Evolutionary conservation across 2,329 filamentous ascomycete genomes (phyloP), one percentile per base, ranked within the genome.

Genomic region (Aspergillus amoenus): DNA sequence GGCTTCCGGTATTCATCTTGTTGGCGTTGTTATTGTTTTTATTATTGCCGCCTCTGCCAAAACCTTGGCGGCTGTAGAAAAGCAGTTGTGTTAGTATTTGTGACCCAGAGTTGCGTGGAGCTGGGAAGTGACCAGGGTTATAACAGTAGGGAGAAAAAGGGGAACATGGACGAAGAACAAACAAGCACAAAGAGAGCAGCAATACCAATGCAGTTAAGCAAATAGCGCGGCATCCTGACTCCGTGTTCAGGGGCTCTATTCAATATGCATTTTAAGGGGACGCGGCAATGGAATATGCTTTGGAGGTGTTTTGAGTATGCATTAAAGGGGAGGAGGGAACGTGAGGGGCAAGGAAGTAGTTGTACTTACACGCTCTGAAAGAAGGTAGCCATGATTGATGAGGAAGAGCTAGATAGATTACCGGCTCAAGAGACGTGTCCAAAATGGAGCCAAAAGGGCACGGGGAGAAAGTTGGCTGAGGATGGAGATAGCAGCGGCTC

Each of bases 361-460:
- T 49, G 40, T 13, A 77, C 76, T 70, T 78, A 80, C 78, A 80
- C 78, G 63, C 76, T 79, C 67, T 79, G 78, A 52, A 80, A 79
- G 65, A 80, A 80, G 48, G 74, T 78, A 50, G 77, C 74, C 78
- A 80, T 80, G 52, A 55, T 73, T 57, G 52, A 63, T 54, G 48
- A 40, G 13, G 24, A n/a, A 39, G 37, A 18, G 12, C 18, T 34
- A 11, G 34, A 57, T 22, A 24, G 32, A 9, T 8, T 44, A 18
- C 15, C 21, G 24, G 32, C 48, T 24, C 43, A 53, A 57, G 22
- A 53, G 39, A 44, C 49, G 44, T 52, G 49, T 41, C 52, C 17
- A 18, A 34, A 59, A 37, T 45, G 15, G 17, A 47, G 53, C n/a
- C 13, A 18, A 34, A 59, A 37, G 48, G 15, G 17, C 41, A 55